Evolutionary conservation across 2,329 filamentous ascomycete species (phyloP).

Genomic region (Penicillium janthinellum): DNA sequence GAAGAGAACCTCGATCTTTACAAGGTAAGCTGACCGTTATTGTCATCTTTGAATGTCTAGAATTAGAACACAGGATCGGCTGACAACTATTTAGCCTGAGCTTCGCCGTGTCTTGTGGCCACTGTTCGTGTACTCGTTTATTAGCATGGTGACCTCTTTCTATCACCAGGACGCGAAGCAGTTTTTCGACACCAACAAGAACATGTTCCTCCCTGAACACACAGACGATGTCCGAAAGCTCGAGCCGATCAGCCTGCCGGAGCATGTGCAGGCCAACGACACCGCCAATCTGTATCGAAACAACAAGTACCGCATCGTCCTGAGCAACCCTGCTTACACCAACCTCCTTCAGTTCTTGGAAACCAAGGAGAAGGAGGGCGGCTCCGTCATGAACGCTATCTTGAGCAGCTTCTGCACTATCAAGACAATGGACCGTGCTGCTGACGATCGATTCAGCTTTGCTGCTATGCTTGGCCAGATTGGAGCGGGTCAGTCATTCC

Average conservation of each 20-base stretch:
- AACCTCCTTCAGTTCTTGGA: constrained; percentile 88
- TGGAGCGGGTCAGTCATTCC: constrained; percentile 57
- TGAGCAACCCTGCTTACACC: constrained; percentile 82
- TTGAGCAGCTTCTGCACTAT: constrained; percentile 64
- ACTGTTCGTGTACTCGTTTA: constrained; percentile 87
- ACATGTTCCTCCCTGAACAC: constrained; percentile 74
- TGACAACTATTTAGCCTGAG: constrained; percentile 65
- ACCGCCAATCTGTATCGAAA: constrained; percentile 79
- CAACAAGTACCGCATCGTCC: constrained; percentile 84
- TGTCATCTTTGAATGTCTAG: neutral
- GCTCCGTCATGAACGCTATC: constrained; percentile 74
- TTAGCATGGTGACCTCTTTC: constrained; percentile 73
- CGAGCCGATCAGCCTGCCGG: constrained; percentile 71
- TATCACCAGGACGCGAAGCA: constrained; percentile 71
- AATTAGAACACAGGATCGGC: neutral
- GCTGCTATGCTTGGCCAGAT: constrained; percentile 60
- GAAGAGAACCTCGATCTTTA: constrained; percentile 92
- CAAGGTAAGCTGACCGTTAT: constrained; percentile 60
- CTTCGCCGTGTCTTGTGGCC: constrained; percentile 88
- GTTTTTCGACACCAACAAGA: constrained; percentile 70
- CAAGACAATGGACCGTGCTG: constrained; percentile 60
- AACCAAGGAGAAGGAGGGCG: constrained; percentile 79
- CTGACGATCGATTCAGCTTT: constrained; percentile 61
- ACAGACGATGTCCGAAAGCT: constrained; percentile 77
- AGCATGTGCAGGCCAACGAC: constrained; percentile 75